A percentile compares a stretch with the other conserved stretches of the same genome.
Evolutionary conservation across 2,329 filamentous ascomycete genomes (phyloP).

Genomic region (Leptographium wingfieldii): DNA sequence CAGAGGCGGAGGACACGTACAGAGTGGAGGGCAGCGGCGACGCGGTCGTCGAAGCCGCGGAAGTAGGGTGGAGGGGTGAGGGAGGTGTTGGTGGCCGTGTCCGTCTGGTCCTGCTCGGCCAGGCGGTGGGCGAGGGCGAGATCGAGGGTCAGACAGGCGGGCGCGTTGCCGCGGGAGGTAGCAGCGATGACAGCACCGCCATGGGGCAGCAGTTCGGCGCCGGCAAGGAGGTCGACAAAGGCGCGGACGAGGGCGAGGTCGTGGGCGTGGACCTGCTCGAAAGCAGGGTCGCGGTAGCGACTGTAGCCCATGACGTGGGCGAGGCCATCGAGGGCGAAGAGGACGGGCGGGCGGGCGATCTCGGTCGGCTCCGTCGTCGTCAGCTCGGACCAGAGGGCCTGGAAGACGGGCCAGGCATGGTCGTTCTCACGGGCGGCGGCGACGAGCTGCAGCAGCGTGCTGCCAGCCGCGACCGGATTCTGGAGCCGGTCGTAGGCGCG

Average conservation of each 20-base stretch:
- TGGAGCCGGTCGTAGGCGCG: slow-evolving; percentile 30
- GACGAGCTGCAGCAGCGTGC: slow-evolving; percentile 57
- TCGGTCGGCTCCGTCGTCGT: slow-evolving; percentile 25
- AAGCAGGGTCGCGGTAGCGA: slow-evolving; percentile 60
- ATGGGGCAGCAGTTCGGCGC: slow-evolving; percentile 45
- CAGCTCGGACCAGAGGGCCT: slow-evolving; percentile 72
- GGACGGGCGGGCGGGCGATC: slow-evolving; percentile 39
- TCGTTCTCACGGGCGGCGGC: slow-evolving; percentile 63
- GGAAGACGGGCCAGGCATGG: slow-evolving; percentile 67
- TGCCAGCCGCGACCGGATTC: slow-evolving; percentile 48
- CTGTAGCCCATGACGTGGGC: slow-evolving; percentile 69
- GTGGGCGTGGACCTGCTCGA: slow-evolving; percentile 70
- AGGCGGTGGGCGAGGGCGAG: slow-evolving; percentile 49
- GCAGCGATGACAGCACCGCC: slow-evolving; percentile 70
- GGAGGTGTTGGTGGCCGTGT: too few relatives aligned
- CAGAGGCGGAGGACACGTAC: slow-evolving; percentile 44
- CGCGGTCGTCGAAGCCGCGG: slow-evolving; percentile 43
- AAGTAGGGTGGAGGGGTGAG: slow-evolving; percentile 30
- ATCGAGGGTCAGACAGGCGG: slow-evolving; percentile 52
- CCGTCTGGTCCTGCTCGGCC: slow-evolving; percentile 22
- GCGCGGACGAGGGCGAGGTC: slow-evolving; percentile 65
- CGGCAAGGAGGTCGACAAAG: slow-evolving; percentile 61
- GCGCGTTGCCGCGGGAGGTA: slow-evolving; percentile 59
- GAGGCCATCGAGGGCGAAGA: slow-evolving; percentile 69
- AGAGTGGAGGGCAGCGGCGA: slow-evolving; percentile 38